A percentile compares a stretch with the other conserved stretches of the same genome.
These are phyloP conservation scores for Sporothrix sp. DNA, from an alignment of 2,329 filamentous ascomycete species.

Conservation along the genomic window DNA sequence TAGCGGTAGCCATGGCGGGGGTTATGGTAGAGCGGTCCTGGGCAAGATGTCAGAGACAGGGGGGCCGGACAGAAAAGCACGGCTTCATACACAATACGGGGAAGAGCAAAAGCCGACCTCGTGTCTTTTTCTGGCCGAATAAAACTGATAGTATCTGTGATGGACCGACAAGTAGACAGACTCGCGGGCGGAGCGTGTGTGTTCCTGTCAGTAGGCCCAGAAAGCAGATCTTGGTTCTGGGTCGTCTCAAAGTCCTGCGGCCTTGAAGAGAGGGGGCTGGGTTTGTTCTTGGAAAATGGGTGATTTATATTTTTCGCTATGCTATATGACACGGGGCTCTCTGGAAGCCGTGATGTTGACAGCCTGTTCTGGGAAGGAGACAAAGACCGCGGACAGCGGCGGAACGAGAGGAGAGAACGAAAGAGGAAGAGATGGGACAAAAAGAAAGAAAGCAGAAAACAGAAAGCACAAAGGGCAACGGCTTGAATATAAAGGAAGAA, in stretches of 20 bases:
- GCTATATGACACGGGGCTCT: slow-evolving; percentile 9
- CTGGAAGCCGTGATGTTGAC: not conserved
- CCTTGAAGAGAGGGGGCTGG: not conserved
- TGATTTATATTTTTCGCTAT: slow-evolving; percentile 16
- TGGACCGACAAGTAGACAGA: too few species aligned
- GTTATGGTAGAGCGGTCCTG: not conserved
- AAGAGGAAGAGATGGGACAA: not conserved
- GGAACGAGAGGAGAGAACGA: not conserved
- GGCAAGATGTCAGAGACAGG: not conserved
- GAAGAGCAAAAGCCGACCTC: too few species aligned
- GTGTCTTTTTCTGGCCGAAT: too few species aligned
- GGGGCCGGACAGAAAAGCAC: too few species aligned
- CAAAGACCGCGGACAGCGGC: not conserved
- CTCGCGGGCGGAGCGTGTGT: not conserved
- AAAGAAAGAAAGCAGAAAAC: not conserved
- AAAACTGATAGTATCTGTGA: too few species aligned
- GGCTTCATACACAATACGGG: too few species aligned
- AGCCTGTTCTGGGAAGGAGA: not conserved
- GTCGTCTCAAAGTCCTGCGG: not conserved
- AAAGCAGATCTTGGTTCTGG: not conserved
- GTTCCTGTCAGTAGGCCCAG: not conserved
- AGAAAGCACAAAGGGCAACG: not conserved
- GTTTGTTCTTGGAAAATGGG: slow-evolving; percentile 1
- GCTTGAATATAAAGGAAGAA: not conserved
- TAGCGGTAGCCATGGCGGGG: slow-evolving; percentile 14